Evolutionary conservation across 139 green algal species (phyloP), one percentile per base, ranked within the genome.

Genomic region (Pleodorina starrii): DNA sequence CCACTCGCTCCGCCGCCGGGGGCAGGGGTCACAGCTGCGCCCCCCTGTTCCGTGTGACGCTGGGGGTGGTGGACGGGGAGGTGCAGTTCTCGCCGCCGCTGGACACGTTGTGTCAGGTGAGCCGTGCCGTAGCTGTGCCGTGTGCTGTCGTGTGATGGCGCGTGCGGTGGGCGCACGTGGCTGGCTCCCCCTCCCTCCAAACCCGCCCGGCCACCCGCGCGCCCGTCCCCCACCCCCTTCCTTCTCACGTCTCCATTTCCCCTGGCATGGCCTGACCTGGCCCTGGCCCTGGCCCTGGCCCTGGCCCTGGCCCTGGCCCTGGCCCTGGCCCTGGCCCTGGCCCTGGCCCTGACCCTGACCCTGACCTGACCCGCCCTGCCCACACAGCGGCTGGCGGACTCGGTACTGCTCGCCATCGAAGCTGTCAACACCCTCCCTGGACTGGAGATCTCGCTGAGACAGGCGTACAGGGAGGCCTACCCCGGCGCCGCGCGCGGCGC

Each of bases 391-490:
- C 74, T 92, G 73, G 27, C 77, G 57, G 89, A 85, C 0, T 77
- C 80, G 17, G 82, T 92, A 5, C 27, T 19, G 14, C 48, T 84
- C 14, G 27, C 83, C 5, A n/a, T 92, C 4, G 57, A 86, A 14
- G 81, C 44, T 0, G 73, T 89, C n/a, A 92, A 92, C 43, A 71
- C 57, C 16, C 82, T 92, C 0, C 89, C 89, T 17, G 89, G 82
- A 17, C 74, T 92, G 32, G 86, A 92, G 74, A 72, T 92, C 59
- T 76, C 59, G 1, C 44, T 77, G 51, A 66, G 50, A 12, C 72
- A 72, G 38, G 57, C 71, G 12, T 48, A 74, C n/a, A 29, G 51
- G 73, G 69, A 81, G 16, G 66, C 23, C 35, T 87, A 46, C 80
- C 59, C 80, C 2, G 59, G 35, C 23, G 57, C 38, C 10, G 50